Evolutionary conservation across 331 rosid species (phyloP).

Genomic region (Telfairia occidentalis): DNA sequence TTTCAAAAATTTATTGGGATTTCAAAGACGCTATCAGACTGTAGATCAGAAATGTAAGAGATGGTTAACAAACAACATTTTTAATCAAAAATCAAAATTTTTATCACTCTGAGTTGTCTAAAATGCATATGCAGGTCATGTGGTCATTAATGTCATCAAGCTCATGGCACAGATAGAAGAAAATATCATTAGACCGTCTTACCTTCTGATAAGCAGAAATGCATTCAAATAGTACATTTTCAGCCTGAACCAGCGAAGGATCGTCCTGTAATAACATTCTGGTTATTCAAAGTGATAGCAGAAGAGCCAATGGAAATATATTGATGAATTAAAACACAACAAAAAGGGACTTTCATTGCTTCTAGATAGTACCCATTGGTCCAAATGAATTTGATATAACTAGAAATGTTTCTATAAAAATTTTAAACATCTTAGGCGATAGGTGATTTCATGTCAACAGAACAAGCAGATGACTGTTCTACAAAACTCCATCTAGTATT

Average conservation of each 20-base stretch:
- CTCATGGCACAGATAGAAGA: background rate
- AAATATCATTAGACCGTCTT: background rate
- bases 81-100: background rate
- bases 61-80: background rate
- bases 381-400: background rate
- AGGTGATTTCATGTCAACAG: no score
- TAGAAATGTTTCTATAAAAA: background rate
- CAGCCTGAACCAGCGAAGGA: slow-evolving; percentile 26
- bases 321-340: background rate
- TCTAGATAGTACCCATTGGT: background rate
- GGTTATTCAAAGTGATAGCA: background rate
- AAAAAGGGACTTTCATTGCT: background rate
- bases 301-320: background rate
- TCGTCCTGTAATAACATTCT: slow-evolving; percentile 17
- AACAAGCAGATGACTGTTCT: background rate
- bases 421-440: no score
- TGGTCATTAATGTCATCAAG: background rate
- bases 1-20: background rate
- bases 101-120: background rate
- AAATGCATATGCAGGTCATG: background rate
- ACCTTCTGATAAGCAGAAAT: slow-evolving; percentile 63
- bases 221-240: slow-evolving; percentile 45
- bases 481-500: background rate
- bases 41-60: background rate
- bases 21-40: background rate